These are phyloP conservation scores for Cytospora piceicola DNA, from an alignment of 2,329 filamentous ascomycete species.

Conservation along the genomic window DNA sequence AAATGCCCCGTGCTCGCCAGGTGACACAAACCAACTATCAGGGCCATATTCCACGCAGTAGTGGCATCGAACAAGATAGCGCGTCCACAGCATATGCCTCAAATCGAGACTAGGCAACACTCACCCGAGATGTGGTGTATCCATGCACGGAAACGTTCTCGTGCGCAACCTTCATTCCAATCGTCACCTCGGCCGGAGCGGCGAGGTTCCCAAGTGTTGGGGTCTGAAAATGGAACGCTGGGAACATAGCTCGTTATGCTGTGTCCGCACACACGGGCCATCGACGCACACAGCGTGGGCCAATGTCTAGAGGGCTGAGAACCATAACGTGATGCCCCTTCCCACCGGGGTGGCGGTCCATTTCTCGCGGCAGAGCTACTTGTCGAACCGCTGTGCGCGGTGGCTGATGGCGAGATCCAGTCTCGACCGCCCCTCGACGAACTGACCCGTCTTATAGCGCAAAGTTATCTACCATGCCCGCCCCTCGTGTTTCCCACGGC, in stretches of 20 bases:
- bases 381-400: neutral
- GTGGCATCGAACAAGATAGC: neutral
- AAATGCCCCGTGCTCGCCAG: conserved; percentile 7
- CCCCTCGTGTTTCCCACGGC: neutral
- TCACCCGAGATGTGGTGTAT: conserved; percentile 24
- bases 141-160: conserved; percentile 11
- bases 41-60: conserved; percentile 7
- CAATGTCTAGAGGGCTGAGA: neutral
- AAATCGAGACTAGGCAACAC: neutral
- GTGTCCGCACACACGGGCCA: neutral
- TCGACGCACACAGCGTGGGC: neutral
- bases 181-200: neutral
- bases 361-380: neutral
- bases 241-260: neutral
- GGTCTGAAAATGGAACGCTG: neutral
- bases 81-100: neutral
- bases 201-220: neutral
- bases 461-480: neutral
- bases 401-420: neutral
- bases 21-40: conserved; percentile 19
- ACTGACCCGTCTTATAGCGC: neutral
- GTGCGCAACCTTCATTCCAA: conserved; percentile 5
- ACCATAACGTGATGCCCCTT: neutral
- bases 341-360: neutral
- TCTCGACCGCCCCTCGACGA: neutral